Conservation (phyloP, 129 eudicot genomes). For the Saposhnikovia divaricata region DNA sequence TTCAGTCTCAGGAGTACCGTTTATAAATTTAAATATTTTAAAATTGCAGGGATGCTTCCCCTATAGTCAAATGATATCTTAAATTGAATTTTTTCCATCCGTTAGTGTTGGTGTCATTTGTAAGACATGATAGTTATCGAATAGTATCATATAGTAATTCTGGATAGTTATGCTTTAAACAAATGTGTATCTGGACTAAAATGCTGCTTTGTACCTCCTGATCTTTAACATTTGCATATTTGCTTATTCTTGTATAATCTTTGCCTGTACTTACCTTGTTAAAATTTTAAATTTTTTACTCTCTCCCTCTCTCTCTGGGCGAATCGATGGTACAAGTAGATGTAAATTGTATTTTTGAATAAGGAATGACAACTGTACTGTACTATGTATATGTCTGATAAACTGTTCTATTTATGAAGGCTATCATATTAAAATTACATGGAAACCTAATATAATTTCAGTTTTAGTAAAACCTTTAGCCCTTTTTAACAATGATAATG, state of each 20-base stretch:
- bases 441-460: no score
- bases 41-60: neutral
- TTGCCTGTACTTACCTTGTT: neutral
- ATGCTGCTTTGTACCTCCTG: neutral
- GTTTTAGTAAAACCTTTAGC: no score
- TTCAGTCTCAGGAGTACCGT: no score
- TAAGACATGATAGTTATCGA: neutral
- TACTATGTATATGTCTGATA: no score
- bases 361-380: no score
- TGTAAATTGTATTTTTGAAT: no score
- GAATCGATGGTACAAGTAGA: no score
- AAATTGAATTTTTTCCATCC: neutral
- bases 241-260: neutral
- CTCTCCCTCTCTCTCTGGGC: no score
- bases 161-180: neutral
- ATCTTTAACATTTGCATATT: neutral
- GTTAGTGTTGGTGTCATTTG: neutral
- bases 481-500: no score
- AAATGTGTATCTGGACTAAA: neutral
- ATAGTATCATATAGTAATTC: neutral
- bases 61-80: neutral
- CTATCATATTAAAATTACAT: no score
- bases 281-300: neutral
- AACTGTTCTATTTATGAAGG: no score
- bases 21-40: neutral